Evolutionary conservation across 2,329 filamentous ascomycete genomes (phyloP).

Genomic region (Neophaeococcomyces aloes): DNA sequence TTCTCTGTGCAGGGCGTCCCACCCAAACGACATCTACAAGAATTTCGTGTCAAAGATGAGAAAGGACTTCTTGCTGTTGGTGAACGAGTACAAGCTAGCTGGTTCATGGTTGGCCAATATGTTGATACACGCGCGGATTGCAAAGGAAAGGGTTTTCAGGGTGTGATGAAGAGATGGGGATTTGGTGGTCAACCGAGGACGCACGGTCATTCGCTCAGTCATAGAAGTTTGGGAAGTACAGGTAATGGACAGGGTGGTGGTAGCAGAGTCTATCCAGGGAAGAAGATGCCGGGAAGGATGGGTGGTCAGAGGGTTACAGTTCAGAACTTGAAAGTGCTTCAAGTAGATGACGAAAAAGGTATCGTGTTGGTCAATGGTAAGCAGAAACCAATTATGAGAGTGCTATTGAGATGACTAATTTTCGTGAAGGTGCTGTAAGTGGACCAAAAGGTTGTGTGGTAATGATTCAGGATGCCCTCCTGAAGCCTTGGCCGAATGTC

Average conservation of each 20-base stretch:
- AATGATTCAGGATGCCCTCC: slow-evolving; percentile 78
- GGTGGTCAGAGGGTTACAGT: slow-evolving; percentile 78
- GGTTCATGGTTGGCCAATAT: slow-evolving; percentile 84
- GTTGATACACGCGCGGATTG: slow-evolving; percentile 73
- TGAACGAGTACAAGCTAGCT: slow-evolving; percentile 65
- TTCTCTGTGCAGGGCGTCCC: slow-evolving; percentile 71
- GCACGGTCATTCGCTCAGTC: slow-evolving; percentile 91
- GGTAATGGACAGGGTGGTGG: slow-evolving; percentile 86
- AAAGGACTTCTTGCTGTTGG: slow-evolving; percentile 66
- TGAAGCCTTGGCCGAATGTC: slow-evolving; percentile 63
- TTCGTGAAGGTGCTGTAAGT: slow-evolving; percentile 53
- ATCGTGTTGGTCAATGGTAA: slow-evolving; percentile 77
- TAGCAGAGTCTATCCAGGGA: slow-evolving; percentile 84
- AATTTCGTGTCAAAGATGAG: slow-evolving; percentile 73
- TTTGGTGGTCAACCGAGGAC: slow-evolving; percentile 80
- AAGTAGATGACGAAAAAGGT: slow-evolving; percentile 77
- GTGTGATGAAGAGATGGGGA: slow-evolving; percentile 95
- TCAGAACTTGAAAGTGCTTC: slow-evolving; percentile 81
- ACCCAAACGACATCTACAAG: slow-evolving; percentile 71
- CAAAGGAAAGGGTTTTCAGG: slow-evolving; percentile 85
- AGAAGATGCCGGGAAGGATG: slow-evolving; percentile 97
- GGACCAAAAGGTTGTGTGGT: slow-evolving; percentile 82
- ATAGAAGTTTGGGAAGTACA: slow-evolving; percentile 81
- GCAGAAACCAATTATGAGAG: slow-evolving; percentile 16
- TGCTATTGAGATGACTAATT: slow-evolving; percentile 5